Evolutionary conservation across 2,329 filamentous ascomycete species (phyloP).

Genomic region (Xylaria digitata): DNA sequence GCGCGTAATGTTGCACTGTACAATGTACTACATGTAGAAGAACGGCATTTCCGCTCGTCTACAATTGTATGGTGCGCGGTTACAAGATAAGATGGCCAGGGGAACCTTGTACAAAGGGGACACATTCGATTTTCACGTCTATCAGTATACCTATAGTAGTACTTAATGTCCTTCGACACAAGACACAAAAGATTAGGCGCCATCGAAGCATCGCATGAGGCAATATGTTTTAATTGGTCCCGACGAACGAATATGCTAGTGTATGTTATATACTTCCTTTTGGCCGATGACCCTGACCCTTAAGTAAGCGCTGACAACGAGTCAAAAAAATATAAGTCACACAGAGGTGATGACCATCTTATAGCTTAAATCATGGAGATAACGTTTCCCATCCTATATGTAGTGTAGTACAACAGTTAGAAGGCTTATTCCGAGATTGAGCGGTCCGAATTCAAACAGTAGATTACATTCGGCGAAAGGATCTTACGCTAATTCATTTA

Average conservation of each 20-base stretch:
- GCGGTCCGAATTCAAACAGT: background rate
- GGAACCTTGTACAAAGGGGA: background rate
- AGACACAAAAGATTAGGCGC: background rate
- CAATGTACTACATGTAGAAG: background rate
- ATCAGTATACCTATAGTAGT: too few relatives aligned
- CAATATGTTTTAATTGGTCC: background rate
- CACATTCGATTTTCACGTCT: too few relatives aligned
- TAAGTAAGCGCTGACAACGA: background rate
- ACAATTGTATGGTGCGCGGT: too few relatives aligned
- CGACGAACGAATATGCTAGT: background rate
- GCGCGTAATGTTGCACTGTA: background rate
- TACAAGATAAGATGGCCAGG: too few relatives aligned
- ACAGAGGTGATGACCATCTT: too few relatives aligned
- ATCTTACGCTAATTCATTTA: background rate
- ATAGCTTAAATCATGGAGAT: too few relatives aligned
- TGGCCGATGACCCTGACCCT: background rate
- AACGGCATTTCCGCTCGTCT: background rate
- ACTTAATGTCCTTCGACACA: background rate
- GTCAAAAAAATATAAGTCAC: background rate
- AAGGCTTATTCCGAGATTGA: background rate
- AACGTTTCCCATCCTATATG: background rate
- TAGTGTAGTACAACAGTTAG: background rate
- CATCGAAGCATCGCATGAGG: background rate
- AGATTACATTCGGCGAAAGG: background rate
- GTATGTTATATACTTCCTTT: background rate